phyloP scores from a whole-genome alignment of 2,329 filamentous ascomycete species.

The Hawksworthiomyces lignivorus region DNA sequence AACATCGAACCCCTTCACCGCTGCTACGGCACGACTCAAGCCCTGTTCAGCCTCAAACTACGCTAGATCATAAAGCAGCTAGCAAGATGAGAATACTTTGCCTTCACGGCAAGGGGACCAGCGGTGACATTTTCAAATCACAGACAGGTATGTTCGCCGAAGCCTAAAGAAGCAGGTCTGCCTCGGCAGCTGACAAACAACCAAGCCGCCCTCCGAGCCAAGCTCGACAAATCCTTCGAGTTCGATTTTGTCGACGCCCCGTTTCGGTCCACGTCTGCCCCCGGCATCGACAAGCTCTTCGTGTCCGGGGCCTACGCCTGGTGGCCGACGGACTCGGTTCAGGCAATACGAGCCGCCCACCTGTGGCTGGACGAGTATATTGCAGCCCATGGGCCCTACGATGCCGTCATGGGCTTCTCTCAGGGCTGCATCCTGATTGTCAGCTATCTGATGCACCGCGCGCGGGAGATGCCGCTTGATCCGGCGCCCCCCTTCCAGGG shows the following conservation, averaged over 20 bases:
- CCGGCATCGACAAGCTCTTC: slow-evolving; percentile 27
- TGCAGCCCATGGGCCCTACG: slow-evolving; percentile 25
- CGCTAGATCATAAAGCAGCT: too few relatives aligned
- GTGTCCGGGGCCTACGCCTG: slow-evolving; percentile 21
- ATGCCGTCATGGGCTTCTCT: slow-evolving; percentile 29
- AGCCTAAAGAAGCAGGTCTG: neutral
- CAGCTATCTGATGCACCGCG: slow-evolving; percentile 32
- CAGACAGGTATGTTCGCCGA: slow-evolving; percentile 24
- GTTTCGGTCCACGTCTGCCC: slow-evolving; percentile 22
- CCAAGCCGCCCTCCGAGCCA: slow-evolving; percentile 26
- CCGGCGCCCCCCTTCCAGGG: slow-evolving; percentile 27
- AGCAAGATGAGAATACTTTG: slow-evolving; percentile 26
- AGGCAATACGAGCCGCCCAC: slow-evolving; percentile 26
- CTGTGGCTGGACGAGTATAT: slow-evolving; percentile 29
- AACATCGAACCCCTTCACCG: neutral
- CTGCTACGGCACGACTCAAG: too few relatives aligned
- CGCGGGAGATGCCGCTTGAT: slow-evolving; percentile 20
- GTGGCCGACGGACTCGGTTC: slow-evolving; percentile 21
- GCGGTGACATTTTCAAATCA: slow-evolving; percentile 27
- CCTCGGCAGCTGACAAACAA: neutral
- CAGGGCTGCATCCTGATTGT: slow-evolving; percentile 31
- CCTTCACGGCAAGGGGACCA: slow-evolving; percentile 31
- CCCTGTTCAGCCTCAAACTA: too few relatives aligned
- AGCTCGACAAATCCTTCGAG: slow-evolving; percentile 22
- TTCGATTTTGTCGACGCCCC: slow-evolving; percentile 30